Base-by-base conservation (phyloP, 441 rosid genomes). In the Iberis amara region DNA sequence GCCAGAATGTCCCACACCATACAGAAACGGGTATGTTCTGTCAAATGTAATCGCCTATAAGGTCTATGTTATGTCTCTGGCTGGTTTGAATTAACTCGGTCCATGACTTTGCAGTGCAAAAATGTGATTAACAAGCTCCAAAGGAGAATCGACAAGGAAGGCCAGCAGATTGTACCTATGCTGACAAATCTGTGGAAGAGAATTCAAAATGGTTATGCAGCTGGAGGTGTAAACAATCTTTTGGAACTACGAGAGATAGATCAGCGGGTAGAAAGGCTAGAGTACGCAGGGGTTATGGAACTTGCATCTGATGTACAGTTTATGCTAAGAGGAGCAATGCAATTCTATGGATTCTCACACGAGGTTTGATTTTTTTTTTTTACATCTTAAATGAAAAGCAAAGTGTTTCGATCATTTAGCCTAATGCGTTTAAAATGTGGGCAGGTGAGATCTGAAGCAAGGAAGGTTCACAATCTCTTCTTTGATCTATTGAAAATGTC, bases 401-500 rank as follows among this genome's bases (percentile, higher is more conserved):
- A n/a, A n/a, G n/a, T n/a, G n/a, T n/a, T n/a, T n/a, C n/a, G n/a
- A n/a, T n/a, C n/a, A n/a, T n/a, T n/a, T n/a, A n/a, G n/a, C n/a
- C n/a, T n/a, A n/a, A n/a, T n/a, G n/a, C n/a, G n/a, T n/a, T n/a
- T n/a, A n/a, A n/a, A n/a, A n/a, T n/a, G n/a, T n/a, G n/a, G 21
- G 66, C 88, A 92, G 99, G 97, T 89, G 52, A 77, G 95, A 63
- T 74, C 95, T 46, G 99, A 94, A 77, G 99, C 94, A 37, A 81
- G 81, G 65, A 94, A 94, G 72, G 99, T 94, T 35, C 99, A 94
- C 40, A 92, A 89, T 76, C 86, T 94, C 58, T 86, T 94, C 76
- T 94, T 94, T 37, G 99, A 94, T 70, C 62, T 89, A 60, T 77
- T 94, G 83, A 94, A 83, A 80, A 87, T 81, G 57, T 83, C 89